Evolutionary conservation across 805 yeast species (phyloP).

Genomic region (Yarrowia bubula): DNA sequence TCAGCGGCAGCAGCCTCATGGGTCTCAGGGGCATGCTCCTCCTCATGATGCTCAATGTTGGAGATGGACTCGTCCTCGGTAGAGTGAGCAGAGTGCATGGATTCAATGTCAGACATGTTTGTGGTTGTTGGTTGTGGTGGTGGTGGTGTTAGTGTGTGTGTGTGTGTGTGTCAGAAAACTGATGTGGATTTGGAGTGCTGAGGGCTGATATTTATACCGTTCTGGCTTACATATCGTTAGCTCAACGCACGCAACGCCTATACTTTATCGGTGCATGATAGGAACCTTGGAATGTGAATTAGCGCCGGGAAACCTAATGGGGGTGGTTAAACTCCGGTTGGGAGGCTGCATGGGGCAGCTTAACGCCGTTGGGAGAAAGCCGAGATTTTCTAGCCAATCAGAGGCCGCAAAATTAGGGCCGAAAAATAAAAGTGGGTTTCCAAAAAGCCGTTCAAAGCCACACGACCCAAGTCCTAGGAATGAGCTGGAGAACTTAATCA

Average conservation of each 20-base stretch:
- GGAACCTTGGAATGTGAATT: background rate
- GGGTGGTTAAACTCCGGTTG: background rate
- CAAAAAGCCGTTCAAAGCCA: too few species aligned
- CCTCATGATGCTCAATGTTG: conserved; percentile 3
- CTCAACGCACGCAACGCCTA: conserved; percentile 5
- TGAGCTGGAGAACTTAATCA: too few species aligned
- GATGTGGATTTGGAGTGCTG: background rate
- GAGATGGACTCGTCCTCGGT: conserved; percentile 2
- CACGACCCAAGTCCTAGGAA: too few species aligned
- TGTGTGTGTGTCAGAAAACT: background rate
- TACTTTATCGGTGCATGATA: conserved; percentile 26
- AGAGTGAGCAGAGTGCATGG: conserved; percentile 17
- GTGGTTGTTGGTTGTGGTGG: background rate
- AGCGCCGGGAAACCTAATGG: background rate
- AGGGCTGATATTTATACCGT: background rate
- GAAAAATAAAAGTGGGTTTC: too few species aligned
- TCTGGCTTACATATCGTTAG: background rate
- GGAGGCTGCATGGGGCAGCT: background rate
- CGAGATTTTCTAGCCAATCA: background rate
- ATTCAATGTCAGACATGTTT: conserved; percentile 15
- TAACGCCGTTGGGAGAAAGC: background rate
- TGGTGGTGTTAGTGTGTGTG: background rate
- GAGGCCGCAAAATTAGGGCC: background rate
- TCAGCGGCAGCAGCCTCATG: conserved; percentile 13
- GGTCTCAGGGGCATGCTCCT: background rate